phyloP scores from a whole-genome alignment of 768 basidiomycete species.

The Candolleomyces efflorescens region DNA sequence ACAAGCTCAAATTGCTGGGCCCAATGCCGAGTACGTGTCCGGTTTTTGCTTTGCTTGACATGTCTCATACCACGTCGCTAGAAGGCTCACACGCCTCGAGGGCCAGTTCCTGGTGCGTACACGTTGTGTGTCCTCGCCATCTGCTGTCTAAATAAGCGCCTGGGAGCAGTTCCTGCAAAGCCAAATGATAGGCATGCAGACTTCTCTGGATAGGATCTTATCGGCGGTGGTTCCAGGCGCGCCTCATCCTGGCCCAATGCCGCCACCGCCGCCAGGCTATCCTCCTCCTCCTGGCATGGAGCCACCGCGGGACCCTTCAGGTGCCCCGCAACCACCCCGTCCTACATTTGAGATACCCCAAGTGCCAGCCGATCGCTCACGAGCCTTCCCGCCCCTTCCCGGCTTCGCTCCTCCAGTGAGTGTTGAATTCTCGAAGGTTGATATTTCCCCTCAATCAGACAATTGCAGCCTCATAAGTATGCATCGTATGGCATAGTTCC shows the following conservation, averaged over 20 bases:
- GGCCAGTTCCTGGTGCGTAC: slow-evolving; percentile 73
- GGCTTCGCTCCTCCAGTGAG: slow-evolving; percentile 88
- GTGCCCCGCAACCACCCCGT: slow-evolving; percentile 19
- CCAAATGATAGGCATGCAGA: slow-evolving; percentile 94
- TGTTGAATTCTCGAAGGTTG: slow-evolving; percentile 16
- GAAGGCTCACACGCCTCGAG: slow-evolving; percentile 79
- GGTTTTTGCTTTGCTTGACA: slow-evolving; percentile 10
- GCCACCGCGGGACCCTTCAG: slow-evolving; percentile 18
- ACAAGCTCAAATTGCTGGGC: slow-evolving; percentile 46
- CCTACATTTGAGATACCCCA: slow-evolving; percentile 36
- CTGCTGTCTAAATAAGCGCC: no score
- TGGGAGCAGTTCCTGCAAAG: slow-evolving; percentile 75
- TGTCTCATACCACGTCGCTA: slow-evolving; percentile 29
- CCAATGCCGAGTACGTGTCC: slow-evolving; percentile 66
- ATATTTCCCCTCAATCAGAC: slow-evolving; percentile 14
- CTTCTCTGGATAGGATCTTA: slow-evolving; percentile 80
- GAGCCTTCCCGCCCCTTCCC: slow-evolving; percentile 78
- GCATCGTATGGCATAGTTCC: slow-evolving; percentile 88
- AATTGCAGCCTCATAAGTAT: slow-evolving; percentile 75
- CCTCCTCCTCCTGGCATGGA: slow-evolving; percentile 29
- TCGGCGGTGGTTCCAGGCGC: slow-evolving; percentile 50
- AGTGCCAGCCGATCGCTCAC: slow-evolving; percentile 27
- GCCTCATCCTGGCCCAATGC: slow-evolving; percentile 28
- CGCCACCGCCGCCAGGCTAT: slow-evolving; percentile 22
- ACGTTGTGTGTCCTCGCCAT: no score